Conservation (phyloP, 345 rosid species). For the Noccaea bulbosa region DNA sequence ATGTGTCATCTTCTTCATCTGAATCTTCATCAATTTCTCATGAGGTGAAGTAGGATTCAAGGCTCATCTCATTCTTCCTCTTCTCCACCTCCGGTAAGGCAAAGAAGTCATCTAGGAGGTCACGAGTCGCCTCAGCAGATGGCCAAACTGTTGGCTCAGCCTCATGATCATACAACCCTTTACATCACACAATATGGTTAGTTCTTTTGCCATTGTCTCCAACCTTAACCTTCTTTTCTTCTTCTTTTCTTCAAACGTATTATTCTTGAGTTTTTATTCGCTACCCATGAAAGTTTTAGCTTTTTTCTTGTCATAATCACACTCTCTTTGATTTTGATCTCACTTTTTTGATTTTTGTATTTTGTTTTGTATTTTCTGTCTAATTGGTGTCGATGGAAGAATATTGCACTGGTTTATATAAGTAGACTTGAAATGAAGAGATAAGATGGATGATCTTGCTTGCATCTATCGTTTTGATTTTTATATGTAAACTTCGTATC, state of each 20-base stretch:
- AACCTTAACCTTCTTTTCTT: neutral
- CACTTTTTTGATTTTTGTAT: no score
- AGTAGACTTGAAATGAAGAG: no score
- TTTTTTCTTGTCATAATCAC: neutral
- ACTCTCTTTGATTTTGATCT: no score
- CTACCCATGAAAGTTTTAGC: neutral
- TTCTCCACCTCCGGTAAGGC: neutral
- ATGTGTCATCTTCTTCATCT: neutral
- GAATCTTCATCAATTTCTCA: neutral
- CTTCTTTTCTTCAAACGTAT: neutral
- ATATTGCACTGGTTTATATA: no score
- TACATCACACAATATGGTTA: conserved; percentile 1
- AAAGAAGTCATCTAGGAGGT: neutral
- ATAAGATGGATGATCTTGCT: no score
- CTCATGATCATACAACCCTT: neutral
- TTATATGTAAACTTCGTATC: no score
- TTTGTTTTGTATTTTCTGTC: no score
- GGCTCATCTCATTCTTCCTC: neutral
- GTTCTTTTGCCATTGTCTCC: neutral
- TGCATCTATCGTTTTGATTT: no score
- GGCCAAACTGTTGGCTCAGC: neutral
- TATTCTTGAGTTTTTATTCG: neutral
- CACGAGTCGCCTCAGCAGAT: neutral
- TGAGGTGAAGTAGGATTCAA: neutral
- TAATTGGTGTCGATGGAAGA: no score